Evolutionary conservation across 163 green algal species (phyloP), one percentile per base, ranked within the genome.

Genomic region (Prototheca wickerhamii): DNA sequence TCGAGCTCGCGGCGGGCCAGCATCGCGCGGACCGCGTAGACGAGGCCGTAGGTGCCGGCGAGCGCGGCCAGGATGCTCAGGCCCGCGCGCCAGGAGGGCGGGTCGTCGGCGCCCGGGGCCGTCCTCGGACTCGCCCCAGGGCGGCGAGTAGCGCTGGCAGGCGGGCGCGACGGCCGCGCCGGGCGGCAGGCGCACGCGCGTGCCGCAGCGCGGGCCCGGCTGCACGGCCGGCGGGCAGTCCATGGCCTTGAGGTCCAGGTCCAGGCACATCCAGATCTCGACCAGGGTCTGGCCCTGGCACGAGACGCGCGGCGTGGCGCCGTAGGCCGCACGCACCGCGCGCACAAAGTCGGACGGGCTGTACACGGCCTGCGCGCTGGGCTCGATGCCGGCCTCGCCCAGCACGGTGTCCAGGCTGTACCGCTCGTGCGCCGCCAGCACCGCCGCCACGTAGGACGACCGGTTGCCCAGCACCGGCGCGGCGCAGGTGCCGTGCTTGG

Each of bases 191-290:
- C 29, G 15, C 29, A 60, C 30, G 10, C 20, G 10, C 10, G 29
- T 10, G 29, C 53, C 53, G 30, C 53, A 60, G 21, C 26, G 21
- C 0, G 53, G 53, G 0, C 28, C 53, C 29, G 29, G 29, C 15
- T 21, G 53, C 29, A 60, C 53, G 23, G 29, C 15, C 23, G 53
- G 0, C 15, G 53, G 53, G 53, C 53, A 60, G 0, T 60, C 53
- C 29, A 60, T 43, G 53, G 25, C 52, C 50, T 63, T 42, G 7
- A 87, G 64, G 30, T 84, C 60, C 59, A 82, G 80, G 68, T 72
- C 72, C 4, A 87, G 51, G 43, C 80, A 87, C 64, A 87, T 76
- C 80, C 80, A 86, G 50, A 87, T 71, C 77, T 88, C 82, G 30
- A 70, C 67, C n/a, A 88, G 74, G 26, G 67, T 23, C 3, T 75